Base-by-base conservation (phyloP, 2,329 filamentous ascomycete genomes). In the Alternaria burnsii region DNA sequence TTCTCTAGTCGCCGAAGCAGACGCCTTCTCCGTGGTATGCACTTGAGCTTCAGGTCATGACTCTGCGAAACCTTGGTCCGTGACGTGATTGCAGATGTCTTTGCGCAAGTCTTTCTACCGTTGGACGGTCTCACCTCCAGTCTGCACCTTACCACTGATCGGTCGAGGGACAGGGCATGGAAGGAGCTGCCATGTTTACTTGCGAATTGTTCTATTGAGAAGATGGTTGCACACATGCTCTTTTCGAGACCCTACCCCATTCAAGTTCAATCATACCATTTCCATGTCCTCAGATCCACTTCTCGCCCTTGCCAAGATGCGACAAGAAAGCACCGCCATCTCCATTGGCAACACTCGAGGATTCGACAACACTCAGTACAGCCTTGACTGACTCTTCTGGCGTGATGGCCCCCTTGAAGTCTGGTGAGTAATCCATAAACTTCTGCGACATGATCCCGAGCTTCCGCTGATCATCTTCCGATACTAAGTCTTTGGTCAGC, bases 301-400 rank as follows among this genome's bases (percentile, higher is more conserved):
- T 51, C 55, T 67, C 57, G 16, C 57, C 38, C 38, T 59, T 63
- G 10, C 69, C 68, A 34, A 59, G 47, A 10, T 71, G 69, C 4
- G 66, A 68, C 10, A 66, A 12, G 36, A 63, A 68, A 14, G 59
- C 44, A 16, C 68, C 68, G 24, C 55, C 61, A 52, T 62, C 51
- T 11, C 58, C 62, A n/a, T 57, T 56, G 30, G 58, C 64, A n/a
- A 71, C 36, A 9, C 62, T 69, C 2, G 58, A 55, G 16, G 59
- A 60, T 41, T 62, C 59, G 26, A 59, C 55, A 8, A 65, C 52
- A 4, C 24, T 28, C 43, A 58, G 24, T 20, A 69, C 53, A n/a
- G 47, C 44, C 43, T 46, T 55, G 18, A 69, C 65, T 1, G 61
- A 54, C 26, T 69, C 61, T 20, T 67, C 53, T 1, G 59, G 50